A percentile compares a stretch with the other conserved stretches of the same genome.
phyloP scores from a whole-genome alignment of 2,329 filamentous ascomycete species.

The Corynespora cassiicola region DNA sequence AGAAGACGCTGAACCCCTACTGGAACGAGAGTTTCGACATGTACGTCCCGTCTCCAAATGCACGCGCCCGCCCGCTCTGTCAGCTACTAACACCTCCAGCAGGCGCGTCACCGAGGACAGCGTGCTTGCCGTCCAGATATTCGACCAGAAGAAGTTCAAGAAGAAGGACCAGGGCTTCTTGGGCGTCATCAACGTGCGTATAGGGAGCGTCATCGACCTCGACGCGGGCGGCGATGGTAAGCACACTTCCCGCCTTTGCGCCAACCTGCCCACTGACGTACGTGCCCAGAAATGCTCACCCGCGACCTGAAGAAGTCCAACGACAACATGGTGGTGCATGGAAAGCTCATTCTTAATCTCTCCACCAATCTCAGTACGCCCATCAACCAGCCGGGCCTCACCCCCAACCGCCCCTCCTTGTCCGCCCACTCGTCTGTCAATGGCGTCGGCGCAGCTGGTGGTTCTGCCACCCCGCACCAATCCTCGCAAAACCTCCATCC shows the following conservation, averaged over 20 bases:
- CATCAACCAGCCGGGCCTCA: constrained; percentile 59
- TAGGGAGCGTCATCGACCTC: constrained; percentile 93
- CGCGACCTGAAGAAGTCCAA: constrained; percentile 97
- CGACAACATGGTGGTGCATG: constrained; percentile 96
- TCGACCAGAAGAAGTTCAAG: constrained; percentile 99
- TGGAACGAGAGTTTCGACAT: constrained; percentile 99
- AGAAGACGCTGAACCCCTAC: constrained; percentile 98
- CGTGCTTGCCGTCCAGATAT: constrained; percentile 96
- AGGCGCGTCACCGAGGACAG: constrained; percentile 93
- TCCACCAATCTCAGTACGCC: constrained; percentile 86
- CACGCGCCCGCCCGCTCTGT: constrained; percentile 9
- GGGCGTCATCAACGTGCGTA: constrained; percentile 94
- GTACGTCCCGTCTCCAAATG: no score
- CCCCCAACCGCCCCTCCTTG: constrained; percentile 46
- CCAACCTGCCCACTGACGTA: constrained; percentile 25
- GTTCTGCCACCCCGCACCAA: constrained; percentile 47
- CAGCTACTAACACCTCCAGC: constrained; percentile 35
- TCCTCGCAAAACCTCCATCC: constrained; percentile 47
- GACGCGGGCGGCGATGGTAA: constrained; percentile 89
- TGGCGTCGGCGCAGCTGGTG: constrained; percentile 41
- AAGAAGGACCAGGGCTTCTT: constrained; percentile 99
- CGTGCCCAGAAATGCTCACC: constrained; percentile 84
- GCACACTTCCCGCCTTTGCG: constrained; percentile 26
- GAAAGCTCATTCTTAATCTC: constrained; percentile 94
- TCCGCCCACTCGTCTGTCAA: constrained; percentile 46